Percentiles rank a stretch among this genome's conserved stretches.
Evolutionary conservation across 345 rosid species (phyloP).

Genomic region (Citrus medica): DNA sequence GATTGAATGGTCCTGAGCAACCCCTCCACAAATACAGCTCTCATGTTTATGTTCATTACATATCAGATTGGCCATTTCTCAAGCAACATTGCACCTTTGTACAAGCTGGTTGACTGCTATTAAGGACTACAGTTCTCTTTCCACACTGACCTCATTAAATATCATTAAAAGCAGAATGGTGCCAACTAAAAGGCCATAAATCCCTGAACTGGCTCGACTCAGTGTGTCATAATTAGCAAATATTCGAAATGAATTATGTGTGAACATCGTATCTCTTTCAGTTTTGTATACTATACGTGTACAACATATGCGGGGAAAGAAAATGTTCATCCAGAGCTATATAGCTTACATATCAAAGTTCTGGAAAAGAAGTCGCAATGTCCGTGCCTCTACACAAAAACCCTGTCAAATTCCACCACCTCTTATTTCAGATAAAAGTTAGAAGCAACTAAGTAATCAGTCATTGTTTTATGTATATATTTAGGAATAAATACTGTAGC

Average conservation of each 20-base stretch:
- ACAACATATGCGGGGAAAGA: conserved; percentile 23
- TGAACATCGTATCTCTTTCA: neutral
- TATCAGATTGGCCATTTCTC: neutral
- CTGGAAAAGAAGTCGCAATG: conserved; percentile 76
- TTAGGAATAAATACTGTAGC: neutral
- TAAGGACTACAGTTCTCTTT: neutral
- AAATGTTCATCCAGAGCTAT: conserved; percentile 10
- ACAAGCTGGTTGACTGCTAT: neutral
- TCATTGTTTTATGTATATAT: neutral
- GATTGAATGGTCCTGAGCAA: neutral
- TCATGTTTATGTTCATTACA: neutral
- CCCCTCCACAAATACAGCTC: neutral
- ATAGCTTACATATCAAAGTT: conserved; percentile 90
- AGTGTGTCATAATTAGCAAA: neutral
- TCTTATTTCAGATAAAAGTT: conserved; percentile 12
- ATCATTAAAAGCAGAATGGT: neutral
- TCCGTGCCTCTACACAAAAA: conserved; percentile 93
- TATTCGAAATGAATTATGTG: neutral
- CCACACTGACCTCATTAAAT: neutral
- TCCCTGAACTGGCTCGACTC: neutral
- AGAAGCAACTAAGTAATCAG: neutral
- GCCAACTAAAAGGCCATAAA: neutral
- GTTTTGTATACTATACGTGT: neutral
- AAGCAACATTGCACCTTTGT: neutral
- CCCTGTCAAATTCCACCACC: conserved; percentile 56